A percentile compares a stretch with the other conserved stretches of the same genome.
Evolutionary conservation across 345 rosid species (phyloP).

Genomic region (Eucalyptus pumila): DNA sequence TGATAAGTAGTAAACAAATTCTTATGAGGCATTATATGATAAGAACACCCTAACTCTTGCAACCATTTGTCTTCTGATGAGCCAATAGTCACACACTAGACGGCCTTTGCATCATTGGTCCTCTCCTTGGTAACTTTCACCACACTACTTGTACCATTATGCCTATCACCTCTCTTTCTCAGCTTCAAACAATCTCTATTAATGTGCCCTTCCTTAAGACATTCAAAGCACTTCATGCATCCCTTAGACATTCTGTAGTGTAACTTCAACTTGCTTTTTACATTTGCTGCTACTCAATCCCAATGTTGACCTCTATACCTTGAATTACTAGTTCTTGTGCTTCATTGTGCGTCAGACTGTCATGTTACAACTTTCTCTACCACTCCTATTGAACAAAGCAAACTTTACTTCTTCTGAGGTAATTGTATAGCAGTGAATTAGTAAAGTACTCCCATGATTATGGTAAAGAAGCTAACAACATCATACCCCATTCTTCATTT

Average conservation of each 20-base stretch:
- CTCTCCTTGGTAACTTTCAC: neutral
- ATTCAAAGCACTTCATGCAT: neutral
- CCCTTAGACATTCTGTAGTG: neutral
- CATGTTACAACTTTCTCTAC: neutral
- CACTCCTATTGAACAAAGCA: neutral
- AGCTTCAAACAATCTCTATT: neutral
- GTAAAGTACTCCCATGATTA: neutral
- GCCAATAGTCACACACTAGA: neutral
- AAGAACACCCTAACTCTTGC: neutral
- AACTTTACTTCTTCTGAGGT: neutral
- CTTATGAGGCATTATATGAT: neutral
- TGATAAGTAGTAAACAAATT: neutral
- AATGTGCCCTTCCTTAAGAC: neutral
- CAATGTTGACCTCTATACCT: neutral
- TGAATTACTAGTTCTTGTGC: neutral
- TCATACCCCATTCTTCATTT: neutral
- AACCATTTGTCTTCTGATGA: neutral
- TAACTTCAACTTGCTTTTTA: neutral
- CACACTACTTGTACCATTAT: neutral
- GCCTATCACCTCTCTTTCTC: neutral
- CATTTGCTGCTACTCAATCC: neutral
- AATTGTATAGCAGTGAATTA: neutral
- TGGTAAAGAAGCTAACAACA: neutral
- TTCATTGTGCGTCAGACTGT: neutral
- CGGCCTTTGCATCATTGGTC: neutral